Evolutionary conservation across 1,284 basidiomycete species (phyloP).

Genomic region (Termitomyces sp.): DNA sequence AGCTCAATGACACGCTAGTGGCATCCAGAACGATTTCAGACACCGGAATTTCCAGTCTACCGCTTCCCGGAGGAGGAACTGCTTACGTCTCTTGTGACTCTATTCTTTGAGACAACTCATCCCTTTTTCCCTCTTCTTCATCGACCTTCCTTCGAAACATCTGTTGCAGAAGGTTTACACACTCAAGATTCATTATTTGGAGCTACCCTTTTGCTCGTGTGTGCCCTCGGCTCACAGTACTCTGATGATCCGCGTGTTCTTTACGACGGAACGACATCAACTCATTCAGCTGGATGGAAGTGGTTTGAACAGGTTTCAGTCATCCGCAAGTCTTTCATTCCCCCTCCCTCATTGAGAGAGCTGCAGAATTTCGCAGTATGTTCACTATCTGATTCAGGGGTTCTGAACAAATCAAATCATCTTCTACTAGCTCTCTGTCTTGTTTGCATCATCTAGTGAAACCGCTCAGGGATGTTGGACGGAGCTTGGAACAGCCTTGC

Average conservation of each 20-base stretch:
- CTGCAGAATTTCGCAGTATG: constrained; percentile 56
- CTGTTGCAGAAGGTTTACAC: constrained; percentile 55
- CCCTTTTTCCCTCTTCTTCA: constrained; percentile 71
- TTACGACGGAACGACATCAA: constrained; percentile 37
- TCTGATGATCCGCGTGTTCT: constrained; percentile 65
- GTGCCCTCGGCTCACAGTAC: constrained; percentile 68
- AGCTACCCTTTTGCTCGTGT: constrained; percentile 66
- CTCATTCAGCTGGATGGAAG: constrained; percentile 71
- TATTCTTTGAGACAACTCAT: constrained; percentile 67
- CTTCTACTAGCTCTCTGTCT: constrained; percentile 27
- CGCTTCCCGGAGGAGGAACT: constrained; percentile 63
- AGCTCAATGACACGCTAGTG: constrained; percentile 10
- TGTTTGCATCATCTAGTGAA: constrained; percentile 30
- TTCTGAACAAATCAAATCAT: constrained; percentile 6
- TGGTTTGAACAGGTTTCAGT: constrained; percentile 65
- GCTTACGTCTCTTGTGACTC: constrained; percentile 52
- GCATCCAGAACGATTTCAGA: constrained; percentile 9
- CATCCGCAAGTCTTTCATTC: constrained; percentile 51
- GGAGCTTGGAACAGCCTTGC: constrained; percentile 50
- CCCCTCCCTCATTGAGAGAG: constrained; percentile 60
- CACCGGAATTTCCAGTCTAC: constrained; percentile 20
- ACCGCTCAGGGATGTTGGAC: constrained; percentile 54
- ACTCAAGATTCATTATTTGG: constrained; percentile 58
- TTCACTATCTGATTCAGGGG: constrained; percentile 5
- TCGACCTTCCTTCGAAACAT: constrained; percentile 66